These are phyloP conservation scores for Sporodiniella umbellata DNA, from an alignment of 371 early-diverging fungal genomes.

Conservation along the genomic window DNA sequence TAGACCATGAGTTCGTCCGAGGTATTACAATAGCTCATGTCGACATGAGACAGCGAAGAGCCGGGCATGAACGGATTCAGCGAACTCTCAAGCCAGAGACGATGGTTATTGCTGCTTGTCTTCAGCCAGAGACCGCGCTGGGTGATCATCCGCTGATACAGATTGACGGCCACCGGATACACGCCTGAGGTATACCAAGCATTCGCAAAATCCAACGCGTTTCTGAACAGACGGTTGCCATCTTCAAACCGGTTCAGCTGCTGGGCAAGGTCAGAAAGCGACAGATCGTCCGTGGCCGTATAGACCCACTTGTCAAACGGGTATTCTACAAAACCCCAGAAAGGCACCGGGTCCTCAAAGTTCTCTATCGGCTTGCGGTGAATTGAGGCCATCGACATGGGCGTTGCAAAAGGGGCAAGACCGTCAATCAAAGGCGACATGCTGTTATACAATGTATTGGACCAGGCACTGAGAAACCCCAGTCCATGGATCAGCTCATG, in stretches of 20 bases:
- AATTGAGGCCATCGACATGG: conserved; percentile 21
- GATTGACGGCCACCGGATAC: conserved; percentile 1
- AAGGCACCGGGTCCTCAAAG: background rate
- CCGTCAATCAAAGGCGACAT: conserved; percentile 17
- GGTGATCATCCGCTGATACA: conserved; percentile 20
- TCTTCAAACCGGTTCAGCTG: conserved; percentile 20
- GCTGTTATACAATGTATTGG: conserved; percentile 17
- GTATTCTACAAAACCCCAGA: background rate
- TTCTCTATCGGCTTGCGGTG: conserved; percentile 7
- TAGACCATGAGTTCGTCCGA: conserved; percentile 47
- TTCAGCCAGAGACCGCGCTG: conserved; percentile 12
- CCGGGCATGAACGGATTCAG: conserved; percentile 33
- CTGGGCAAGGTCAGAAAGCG: conserved; percentile 14
- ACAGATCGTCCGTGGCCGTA: background rate
- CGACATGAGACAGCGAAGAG: conserved; percentile 31
- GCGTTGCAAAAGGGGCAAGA: conserved; percentile 23
- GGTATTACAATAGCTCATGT: conserved; percentile 22
- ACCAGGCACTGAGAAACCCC: conserved; percentile 65
- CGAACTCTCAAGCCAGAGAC: conserved; percentile 31
- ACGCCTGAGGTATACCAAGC: conserved; percentile 24
- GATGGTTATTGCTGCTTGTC: conserved; percentile 7
- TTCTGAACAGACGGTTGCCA: conserved; percentile 24
- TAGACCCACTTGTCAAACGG: background rate
- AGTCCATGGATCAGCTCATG: conserved; percentile 69
- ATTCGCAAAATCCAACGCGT: conserved; percentile 32